These are phyloP conservation scores for Lecanosticta acicola DNA, from an alignment of 2,329 filamentous ascomycete species.

Conservation along the genomic window DNA sequence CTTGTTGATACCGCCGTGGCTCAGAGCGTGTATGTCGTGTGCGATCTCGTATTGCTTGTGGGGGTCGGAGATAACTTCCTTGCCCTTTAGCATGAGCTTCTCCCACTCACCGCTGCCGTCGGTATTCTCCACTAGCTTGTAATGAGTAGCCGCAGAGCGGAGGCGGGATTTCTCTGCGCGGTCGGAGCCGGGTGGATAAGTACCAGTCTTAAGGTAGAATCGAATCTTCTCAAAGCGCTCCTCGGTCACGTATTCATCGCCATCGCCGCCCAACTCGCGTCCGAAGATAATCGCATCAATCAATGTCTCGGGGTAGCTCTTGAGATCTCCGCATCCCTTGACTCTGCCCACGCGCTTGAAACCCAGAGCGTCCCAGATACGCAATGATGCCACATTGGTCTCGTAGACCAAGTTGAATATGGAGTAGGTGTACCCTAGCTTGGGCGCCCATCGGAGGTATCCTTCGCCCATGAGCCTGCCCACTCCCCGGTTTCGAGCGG, in stretches of 20 bases:
- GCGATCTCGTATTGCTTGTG: slow-evolving; percentile 87
- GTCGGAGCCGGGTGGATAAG: slow-evolving; percentile 89
- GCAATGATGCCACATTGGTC: slow-evolving; percentile 82
- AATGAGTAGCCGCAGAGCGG: slow-evolving; percentile 88
- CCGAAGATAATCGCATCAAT: slow-evolving; percentile 56
- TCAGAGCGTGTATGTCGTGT: slow-evolving; percentile 63
- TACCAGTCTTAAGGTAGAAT: slow-evolving; percentile 90
- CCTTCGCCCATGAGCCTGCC: slow-evolving; percentile 48
- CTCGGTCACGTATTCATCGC: slow-evolving; percentile 81
- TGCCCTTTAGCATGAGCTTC: slow-evolving; percentile 93
- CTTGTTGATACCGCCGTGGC: slow-evolving; percentile 95
- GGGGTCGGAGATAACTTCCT: slow-evolving; percentile 91
- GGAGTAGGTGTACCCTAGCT: slow-evolving; percentile 75
- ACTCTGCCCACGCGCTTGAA: slow-evolving; percentile 89
- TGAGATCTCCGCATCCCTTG: slow-evolving; percentile 47
- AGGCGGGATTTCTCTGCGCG: slow-evolving; percentile 92
- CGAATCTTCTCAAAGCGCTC: slow-evolving; percentile 98
- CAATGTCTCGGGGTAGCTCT: slow-evolving; percentile 42
- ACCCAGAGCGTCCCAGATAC: slow-evolving; percentile 85
- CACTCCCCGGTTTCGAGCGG: slow-evolving; percentile 44
- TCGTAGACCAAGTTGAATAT: slow-evolving; percentile 95
- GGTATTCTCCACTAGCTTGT: slow-evolving; percentile 62
- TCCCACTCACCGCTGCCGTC: slow-evolving; percentile 51
- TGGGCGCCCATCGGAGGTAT: slow-evolving; percentile 50
- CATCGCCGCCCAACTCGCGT: slow-evolving; percentile 54